Base-by-base conservation (phyloP, 306 rosid species). In the Senna tora region DNA sequence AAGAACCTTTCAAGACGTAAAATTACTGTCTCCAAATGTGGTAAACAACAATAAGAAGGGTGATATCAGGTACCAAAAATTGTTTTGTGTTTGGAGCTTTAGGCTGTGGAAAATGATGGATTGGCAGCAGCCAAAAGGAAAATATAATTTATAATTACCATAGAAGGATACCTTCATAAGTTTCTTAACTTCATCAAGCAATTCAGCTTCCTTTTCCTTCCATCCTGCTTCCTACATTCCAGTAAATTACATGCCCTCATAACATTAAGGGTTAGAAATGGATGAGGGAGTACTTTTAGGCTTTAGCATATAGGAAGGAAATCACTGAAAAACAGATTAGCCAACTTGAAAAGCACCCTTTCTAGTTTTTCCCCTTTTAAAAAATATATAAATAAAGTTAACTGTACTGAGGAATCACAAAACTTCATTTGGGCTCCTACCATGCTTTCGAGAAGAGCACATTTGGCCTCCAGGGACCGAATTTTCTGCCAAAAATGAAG, bases 401-500 rank as follows among this genome's bases (percentile, higher is more conserved):
- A 61, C 43, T 52, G 5, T 25, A 65, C 32, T 15, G 8, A 25
- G 51, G 56, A 53, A 5, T 2, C 9, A 13, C 45, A 45, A 33
- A 32, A 6, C 30, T 20, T 43, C 32, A 10, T 10, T 19, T 36
- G 52, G 10, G 49, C 32, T 58, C 79, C 9, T 83, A 93, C 98
- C 98, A 87, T 76, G 61, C 71, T 79, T 80, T 88, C 90, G 49
- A 85, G 86, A 47, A 85, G 75, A 75, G 79, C 86, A 80, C 97
- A 90, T 78, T 81, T 85, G 72, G 59, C 86, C 83, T 93, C 92
- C 42, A 90, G 97, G 4, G 77, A 73, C 60, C 64, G 71, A 81
- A 93, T 90, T 69, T 71, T 86, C 97, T 93, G 88, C 67, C 83
- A 62, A 66, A 67, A 39, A 74, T 39, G 49, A 17, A 49, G 59